Evolutionary conservation across 2,329 filamentous ascomycete genomes (phyloP).

Genomic region (Hypoxylon sp.): DNA sequence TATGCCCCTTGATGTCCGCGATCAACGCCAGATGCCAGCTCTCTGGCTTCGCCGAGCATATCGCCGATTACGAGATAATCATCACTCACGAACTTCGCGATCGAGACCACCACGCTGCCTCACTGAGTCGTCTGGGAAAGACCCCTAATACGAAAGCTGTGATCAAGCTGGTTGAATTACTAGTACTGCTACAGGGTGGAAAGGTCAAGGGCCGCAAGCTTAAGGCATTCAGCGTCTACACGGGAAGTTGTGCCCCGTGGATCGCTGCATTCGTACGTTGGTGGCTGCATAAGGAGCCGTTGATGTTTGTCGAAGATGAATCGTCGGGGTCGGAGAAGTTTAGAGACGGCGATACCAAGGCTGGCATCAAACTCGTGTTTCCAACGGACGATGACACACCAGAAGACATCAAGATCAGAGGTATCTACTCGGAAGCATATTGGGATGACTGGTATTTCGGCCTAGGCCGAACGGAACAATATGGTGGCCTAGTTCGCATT

Average conservation of each 20-base stretch:
- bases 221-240: constrained; percentile 9
- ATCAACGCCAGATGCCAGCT: constrained; percentile 23
- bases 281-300: constrained; percentile 17
- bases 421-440: constrained; percentile 2
- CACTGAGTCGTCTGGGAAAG: constrained; percentile 8
- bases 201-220: not conserved
- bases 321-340: not conserved
- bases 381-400: not conserved
- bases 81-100: constrained; percentile 14
- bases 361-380: constrained; percentile 19
- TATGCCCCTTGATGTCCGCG: constrained; percentile 13
- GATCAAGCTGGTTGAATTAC: constrained; percentile 8
- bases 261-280: constrained; percentile 29
- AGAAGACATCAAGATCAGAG: constrained; percentile 15
- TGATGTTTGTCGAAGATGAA: constrained; percentile 17
- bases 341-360: not conserved
- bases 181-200: not conserved
- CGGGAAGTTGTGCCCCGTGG: constrained; percentile 30
- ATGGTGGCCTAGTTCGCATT: constrained; percentile 19
- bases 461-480: constrained; percentile 4
- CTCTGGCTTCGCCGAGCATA: constrained; percentile 14
- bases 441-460: constrained; percentile 14
- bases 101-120: not conserved
- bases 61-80: constrained; percentile 23
- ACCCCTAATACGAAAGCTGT: constrained; percentile 14